phyloP scores from a whole-genome alignment of 139 green algal species.

The Axilococcus clingmanii region DNA sequence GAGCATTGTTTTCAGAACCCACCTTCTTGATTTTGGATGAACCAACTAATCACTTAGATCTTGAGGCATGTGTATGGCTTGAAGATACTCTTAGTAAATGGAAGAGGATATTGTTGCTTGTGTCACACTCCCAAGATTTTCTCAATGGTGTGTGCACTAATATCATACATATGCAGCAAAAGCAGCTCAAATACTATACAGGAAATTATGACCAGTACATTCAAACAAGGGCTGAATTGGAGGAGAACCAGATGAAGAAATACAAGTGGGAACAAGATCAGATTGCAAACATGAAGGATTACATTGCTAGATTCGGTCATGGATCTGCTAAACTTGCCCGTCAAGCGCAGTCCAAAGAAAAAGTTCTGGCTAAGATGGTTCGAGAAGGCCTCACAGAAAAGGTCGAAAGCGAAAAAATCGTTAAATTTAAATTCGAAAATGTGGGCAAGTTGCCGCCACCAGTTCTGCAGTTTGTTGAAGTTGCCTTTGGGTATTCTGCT shows the following conservation, averaged over 20 bases:
- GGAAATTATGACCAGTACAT: constrained; percentile 88
- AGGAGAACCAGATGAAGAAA: constrained; percentile 94
- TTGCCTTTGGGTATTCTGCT: constrained; percentile 75
- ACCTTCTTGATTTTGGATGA: constrained; percentile 86
- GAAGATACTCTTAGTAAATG: constrained; percentile 88
- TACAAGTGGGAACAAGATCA: constrained; percentile 68
- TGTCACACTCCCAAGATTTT: constrained; percentile 93
- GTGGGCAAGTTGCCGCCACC: constrained; percentile 87
- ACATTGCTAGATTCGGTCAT: constrained; percentile 85
- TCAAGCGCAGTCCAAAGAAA: constrained; percentile 89
- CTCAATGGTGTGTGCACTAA: constrained; percentile 96
- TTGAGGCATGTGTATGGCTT: constrained; percentile 93
- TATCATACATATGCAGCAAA: constrained; percentile 88
- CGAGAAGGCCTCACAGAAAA: constrained; percentile 71
- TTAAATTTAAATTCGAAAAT: constrained; percentile 79
- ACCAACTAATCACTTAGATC: constrained; percentile 43
- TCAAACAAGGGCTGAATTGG: constrained; percentile 71
- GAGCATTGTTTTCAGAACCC: constrained; percentile 84
- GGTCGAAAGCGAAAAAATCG: constrained; percentile 58
- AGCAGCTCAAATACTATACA: constrained; percentile 84
- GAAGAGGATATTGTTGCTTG: constrained; percentile 82
- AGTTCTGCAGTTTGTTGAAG: constrained; percentile 77
- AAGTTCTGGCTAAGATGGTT: constrained; percentile 94
- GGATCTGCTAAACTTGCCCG: constrained; percentile 81
- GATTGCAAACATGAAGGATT: constrained; percentile 74